Base-by-base conservation (phyloP, 2,329 filamentous ascomycete species). In the Venturia nashicola region DNA sequence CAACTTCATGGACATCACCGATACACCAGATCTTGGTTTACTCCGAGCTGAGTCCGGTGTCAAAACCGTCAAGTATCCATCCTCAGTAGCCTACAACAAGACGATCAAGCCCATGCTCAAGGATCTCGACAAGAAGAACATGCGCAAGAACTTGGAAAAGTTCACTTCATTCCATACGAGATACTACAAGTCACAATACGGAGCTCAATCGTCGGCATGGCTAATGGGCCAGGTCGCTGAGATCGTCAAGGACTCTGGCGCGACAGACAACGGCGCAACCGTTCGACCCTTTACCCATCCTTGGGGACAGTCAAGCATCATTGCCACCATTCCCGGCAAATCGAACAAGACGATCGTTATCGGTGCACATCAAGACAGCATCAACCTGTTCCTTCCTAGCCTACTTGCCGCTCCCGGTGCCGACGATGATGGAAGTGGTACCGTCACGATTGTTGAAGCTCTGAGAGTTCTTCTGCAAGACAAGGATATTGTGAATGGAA, bases 1-100 rank as follows among this genome's bases (percentile, higher is more conserved):
- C 68, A 89, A 87, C 71, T 97, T 97, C 81, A 95, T 97, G 82
- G 93, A 97, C 77, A 92, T 97, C 71, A 97, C 94, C 66, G 83
- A 90, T 51, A 84, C 86, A 64, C 79, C 80, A 61, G 82, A 88
- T 61, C 82, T 89, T 67, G 89, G 88, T 65, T 73, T 75, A 65
- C 74, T 71, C 39, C 61, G 65, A 63, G 66, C 70, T 54, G 63
- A 70, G 42, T 67, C 64, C 16, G 65, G 68, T 16, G 66, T 14
- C 18, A 36, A 76, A 65, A 78, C 82, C 66, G 79, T 86, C 67
- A 79, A 76, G 59, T 95, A 87, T 72, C 91, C 91, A 1, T 77
- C 81, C 59, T 84, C 87, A 71, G 83, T 86, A 66, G 73, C 79
- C 44, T 81, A 88, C 68, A 83, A 90, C 68, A 79, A 86, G 55